phyloP scores from a whole-genome alignment of 768 basidiomycete species.

The Gyrodon lividus region DNA sequence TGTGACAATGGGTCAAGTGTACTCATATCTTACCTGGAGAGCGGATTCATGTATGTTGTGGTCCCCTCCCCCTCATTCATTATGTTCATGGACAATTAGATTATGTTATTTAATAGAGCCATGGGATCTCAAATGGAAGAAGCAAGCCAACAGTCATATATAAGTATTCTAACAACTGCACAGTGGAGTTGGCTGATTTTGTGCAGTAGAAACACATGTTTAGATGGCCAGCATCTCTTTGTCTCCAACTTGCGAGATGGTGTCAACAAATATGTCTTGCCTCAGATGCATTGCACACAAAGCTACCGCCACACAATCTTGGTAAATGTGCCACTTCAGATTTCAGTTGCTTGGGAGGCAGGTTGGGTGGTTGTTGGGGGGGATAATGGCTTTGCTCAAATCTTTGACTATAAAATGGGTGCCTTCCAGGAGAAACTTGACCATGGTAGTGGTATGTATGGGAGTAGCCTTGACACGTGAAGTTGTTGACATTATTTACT shows the following conservation, averaged over 20 bases:
- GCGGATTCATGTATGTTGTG: neutral
- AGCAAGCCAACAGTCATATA: neutral
- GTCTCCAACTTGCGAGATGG: conserved; percentile 8
- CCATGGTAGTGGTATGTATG: conserved; percentile 3
- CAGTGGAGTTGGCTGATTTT: neutral
- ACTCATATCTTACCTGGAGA: neutral
- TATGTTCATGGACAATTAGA: neutral
- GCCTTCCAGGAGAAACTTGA: neutral
- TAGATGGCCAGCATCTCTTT: conserved; percentile 4
- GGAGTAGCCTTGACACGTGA: neutral
- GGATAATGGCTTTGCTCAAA: conserved; percentile 3
- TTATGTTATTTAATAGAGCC: conserved; percentile 1
- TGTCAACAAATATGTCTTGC: conserved; percentile 5
- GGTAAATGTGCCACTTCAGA: conserved; percentile 6
- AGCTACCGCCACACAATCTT: conserved; percentile 2
- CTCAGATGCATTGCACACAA: neutral
- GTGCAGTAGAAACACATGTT: neutral
- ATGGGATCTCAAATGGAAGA: conserved; percentile 1
- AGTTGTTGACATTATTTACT: neutral
- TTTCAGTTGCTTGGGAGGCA: neutral
- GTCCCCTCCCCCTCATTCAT: neutral
- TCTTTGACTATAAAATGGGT: conserved; percentile 2
- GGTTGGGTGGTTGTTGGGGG: conserved; percentile 6
- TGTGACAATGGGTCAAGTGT: neutral
- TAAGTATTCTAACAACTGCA: neutral